Evolutionary conservation across 164 flowering plant species (phyloP), one percentile per base, ranked within the genome.

Genomic region (Macadamia integrifolia): DNA sequence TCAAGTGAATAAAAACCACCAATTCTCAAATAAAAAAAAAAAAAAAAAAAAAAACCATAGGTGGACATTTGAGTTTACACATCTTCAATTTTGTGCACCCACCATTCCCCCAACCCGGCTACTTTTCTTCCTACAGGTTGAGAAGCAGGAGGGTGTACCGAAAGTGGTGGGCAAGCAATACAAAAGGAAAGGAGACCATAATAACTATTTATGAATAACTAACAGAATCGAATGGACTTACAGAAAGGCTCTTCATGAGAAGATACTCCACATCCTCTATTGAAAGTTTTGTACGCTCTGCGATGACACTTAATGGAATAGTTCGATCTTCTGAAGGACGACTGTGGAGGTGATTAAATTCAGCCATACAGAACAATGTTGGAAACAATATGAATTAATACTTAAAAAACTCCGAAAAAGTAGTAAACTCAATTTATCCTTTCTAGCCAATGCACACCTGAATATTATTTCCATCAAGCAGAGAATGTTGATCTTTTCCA

Each of bases 381-480:
- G 6, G 3, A 30, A 29, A 28, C 23, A 64, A 62, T 0, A 53
- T 13, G 18, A 14, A 53, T 14, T 14, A 53, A 14, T 53, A 53
- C 13, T 14, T 53, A 11, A 53, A 53, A 11, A 53, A 53, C 57
- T 17, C 57, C 13, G 18, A 17, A 14, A 1, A 53, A 11, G 6
- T 53, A 4, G 7, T 46, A 46, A 46, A 46, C 57, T 14, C n/a
- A 53, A 53, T 53, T 11, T 14, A 53, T 11, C 11, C 57, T 57
- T 13, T 35, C 40, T 29, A 46, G 14, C 31, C 50, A 48, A 28
- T 55, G n/a, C 58, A 70, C 32, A 88, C 99, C 96, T 92, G 81
- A 90, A 94, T 66, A 94, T 94, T 50, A 92, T 94, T 74, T 94
- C 99, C 97, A 92, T 92, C 78, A 94, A 75, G 82, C 98, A 94